Base-by-base conservation (phyloP, 2,329 filamentous ascomycete genomes). In the Fusarium sp. region DNA sequence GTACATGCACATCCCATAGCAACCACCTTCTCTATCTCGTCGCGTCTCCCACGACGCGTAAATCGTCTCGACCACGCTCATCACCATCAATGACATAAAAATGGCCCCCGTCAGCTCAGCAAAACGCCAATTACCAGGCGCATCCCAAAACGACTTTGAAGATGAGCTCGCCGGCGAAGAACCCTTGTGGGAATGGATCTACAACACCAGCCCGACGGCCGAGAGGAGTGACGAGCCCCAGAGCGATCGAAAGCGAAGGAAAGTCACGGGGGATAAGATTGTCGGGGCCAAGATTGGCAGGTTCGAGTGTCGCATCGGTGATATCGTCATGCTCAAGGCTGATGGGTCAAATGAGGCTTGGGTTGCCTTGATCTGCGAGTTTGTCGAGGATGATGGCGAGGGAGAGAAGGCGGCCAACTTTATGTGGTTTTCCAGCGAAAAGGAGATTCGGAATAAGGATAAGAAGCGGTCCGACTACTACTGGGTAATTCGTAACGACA, bases 361-460 rank as follows among this genome's bases (percentile, higher is more conserved):
- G 95, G 93, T 97, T 4, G 96, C 94, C 36, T 91, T 99, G 70
- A 92, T 98, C 61, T 93, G 92, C 77, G 92, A 94, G 49, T 98
- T 99, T 75, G 80, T 92, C 42, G 91, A 96, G 53, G 90, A 92
- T 35, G 91, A 93, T 22, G 91, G 93, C 14, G 80, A 83, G 17
- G 82, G 79, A 27, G 82, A 93, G 49, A 98, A 94, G 86, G 91
- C 92, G 29, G 96, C 93, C 64, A 93, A 92, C 71, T 96, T 99
- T 79, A 92, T 98, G 88, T 99, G 96, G 96, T 98, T 99, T 80
- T 95, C 94, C 0, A 94, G 94, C 0, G 93, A 97, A 77, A 93
- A 93, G 78, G 96, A 98, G 83, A 94, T 98, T 69, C 90, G 92
- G 31, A 96, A 94, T 77, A 93, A 92, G 79, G 89, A 91, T 66